Evolutionary conservation across 352 stramenopile genomes (phyloP), one percentile per base, ranked within the genome.

Genomic region (Pythium apleroticum): DNA sequence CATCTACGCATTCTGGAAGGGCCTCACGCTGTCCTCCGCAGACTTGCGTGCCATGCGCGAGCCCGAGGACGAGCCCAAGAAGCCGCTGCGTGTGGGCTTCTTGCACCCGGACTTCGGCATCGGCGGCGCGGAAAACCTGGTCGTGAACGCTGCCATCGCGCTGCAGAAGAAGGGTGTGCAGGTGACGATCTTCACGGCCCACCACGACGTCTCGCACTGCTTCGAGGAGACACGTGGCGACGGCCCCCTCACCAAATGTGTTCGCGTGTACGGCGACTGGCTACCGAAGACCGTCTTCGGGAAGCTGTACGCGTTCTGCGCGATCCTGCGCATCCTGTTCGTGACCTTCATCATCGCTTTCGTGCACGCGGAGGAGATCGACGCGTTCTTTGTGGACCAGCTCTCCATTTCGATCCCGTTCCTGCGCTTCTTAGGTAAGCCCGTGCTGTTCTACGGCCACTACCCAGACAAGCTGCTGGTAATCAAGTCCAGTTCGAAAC

Each of bases 71-170:
- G 43, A 27, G 1, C 22, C 33, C 14, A 45, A 43, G 22, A 54
- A 41, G 48, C 57, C 46, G 0, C 71, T 90, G 46, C 84, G 76
- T 20, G 81, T 99, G 37, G 88, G 94, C n/a, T 99, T 99, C 68
- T 64, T 99, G 53, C 97, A 99, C 76, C 93, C 98, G 12, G 97
- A 99, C 76, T 96, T 99, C 28, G 97, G 97, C 45, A 99, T 99
- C 58, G 97, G 97, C 57, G 97, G 97, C 43, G 97, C 96, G 7
- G 97, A 99, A 68, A 93, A 95, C 71, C 86, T 98, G 45, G 83
- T 98, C 19, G 91, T 98, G 39, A 97, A 97, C 70, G 87, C 89
- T 6, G 93, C 91, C 15, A 70, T 97, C 20, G 91, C 85, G 33
- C 77, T 98, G 46, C 85, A 97, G 67, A 77, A 89, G 19, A 85